Base-by-base conservation (phyloP, 1,284 basidiomycete species). In the Apiotrichum porosum region DNA sequence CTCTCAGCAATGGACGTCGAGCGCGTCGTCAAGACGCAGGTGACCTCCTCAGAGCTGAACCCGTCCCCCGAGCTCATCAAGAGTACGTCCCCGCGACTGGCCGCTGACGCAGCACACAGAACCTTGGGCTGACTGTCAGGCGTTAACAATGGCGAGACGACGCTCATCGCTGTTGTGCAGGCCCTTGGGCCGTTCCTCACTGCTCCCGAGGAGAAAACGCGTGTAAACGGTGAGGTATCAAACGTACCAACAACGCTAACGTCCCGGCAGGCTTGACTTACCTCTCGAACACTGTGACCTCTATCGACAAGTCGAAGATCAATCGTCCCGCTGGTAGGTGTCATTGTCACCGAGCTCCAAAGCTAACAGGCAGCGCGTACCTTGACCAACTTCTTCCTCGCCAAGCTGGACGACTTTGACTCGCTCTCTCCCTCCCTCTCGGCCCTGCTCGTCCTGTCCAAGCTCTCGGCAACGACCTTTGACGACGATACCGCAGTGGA, bases 161-260 rank as follows among this genome's bases (percentile, higher is more conserved):
- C 81, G n/a, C 75, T 97, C 6, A 76, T 95, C 3, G 79, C 84
- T 49, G 74, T 97, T n/a, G 89, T 97, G 14, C 88, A 88, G 62
- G 82, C 83, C 18, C 78, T 95, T 0, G 89, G 88, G 28, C 84
- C 88, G 58, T 90, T 86, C 62, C 78, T 98, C 23, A 93, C 87
- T 0, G 83, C 86, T 2, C 87, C 92, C 57, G 86, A 93, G 45
- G 88, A 86, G 57, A 77, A 79, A 3, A 71, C 84, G 14, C 79
- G 93, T 33, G 80, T 82, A 6, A 89, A 90, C 76, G 94, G 93
- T 84, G 34, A 52, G 73, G 42, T 53, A 22, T n/a, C n/a, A n/a
- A n/a, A 3, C 13, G n/a, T 3, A 15, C 6, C 18, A 12, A 9
- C 0, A 12, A 10, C 22, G 5, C 2, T 9, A 15, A 9, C 14